These are phyloP conservation scores for Rhizopogon vulgaris DNA, from an alignment of 768 basidiomycete species.

Conservation along the genomic window DNA sequence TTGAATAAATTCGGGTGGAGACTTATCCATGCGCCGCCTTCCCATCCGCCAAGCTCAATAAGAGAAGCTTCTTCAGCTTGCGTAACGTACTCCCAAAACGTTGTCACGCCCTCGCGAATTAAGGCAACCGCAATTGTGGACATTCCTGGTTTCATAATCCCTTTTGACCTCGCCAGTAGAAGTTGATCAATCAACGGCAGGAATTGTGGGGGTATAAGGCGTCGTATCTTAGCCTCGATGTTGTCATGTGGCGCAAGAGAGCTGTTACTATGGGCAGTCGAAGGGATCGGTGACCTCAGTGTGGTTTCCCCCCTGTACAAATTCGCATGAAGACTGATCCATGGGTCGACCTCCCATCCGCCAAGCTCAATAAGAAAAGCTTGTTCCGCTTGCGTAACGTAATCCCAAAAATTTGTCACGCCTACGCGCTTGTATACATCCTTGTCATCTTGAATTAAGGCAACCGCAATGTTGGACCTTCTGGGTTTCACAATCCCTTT, in stretches of 20 bases:
- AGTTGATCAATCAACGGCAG: conserved; percentile 19
- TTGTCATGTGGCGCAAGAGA: too few species aligned
- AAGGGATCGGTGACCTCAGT: too few species aligned
- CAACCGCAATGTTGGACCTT: conserved; percentile 33
- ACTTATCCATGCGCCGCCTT: conserved; percentile 18
- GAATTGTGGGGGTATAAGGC: conserved; percentile 23
- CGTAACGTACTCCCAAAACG: conserved; percentile 20
- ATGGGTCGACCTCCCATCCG: too few species aligned
- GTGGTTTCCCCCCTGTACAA: too few species aligned
- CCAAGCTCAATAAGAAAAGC: too few species aligned
- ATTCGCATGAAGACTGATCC: too few species aligned
- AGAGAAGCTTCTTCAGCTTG: conserved; percentile 23
- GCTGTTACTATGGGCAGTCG: too few species aligned
- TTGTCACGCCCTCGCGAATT: conserved; percentile 17
- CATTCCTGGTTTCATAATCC: conserved; percentile 31
- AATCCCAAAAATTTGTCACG: not conserved
- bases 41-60: conserved; percentile 16
- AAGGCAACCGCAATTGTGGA: conserved; percentile 32
- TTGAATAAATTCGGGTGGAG: conserved; percentile 14
- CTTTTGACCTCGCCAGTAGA: conserved; percentile 20
- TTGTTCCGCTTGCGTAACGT: too few species aligned
- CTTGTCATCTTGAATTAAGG: conserved; percentile 25
- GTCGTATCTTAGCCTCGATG: too few species aligned
- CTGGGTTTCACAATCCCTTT: conserved; percentile 20
- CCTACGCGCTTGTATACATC: conserved; percentile 20